Evolutionary conservation across 148 eudicot genomes (phyloP).

Genomic region (Rheum nobile): DNA sequence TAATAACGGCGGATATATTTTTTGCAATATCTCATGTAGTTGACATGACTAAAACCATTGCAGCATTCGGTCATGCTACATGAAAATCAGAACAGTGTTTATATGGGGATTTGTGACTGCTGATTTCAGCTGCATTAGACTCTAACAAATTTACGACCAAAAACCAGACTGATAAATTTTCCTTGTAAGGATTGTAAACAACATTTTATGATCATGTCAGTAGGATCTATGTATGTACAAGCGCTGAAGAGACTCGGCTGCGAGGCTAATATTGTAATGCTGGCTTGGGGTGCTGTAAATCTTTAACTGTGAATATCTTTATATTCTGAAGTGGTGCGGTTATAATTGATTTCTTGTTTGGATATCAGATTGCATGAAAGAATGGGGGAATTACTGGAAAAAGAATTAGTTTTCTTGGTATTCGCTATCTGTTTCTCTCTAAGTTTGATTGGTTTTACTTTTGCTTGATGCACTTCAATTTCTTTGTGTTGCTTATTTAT

Average conservation of each 20-base stretch:
- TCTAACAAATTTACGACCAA: too few relatives aligned
- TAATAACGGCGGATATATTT: not conserved
- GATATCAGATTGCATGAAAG: not conserved
- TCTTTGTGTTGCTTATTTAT: not conserved
- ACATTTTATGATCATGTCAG: not conserved
- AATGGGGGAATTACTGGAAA: not conserved
- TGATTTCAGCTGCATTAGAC: not conserved
- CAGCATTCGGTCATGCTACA: too few relatives aligned
- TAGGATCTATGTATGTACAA: not conserved
- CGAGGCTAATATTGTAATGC: too few relatives aligned
- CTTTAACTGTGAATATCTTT: too few relatives aligned
- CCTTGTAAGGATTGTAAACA: not conserved
- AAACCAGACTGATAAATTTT: too few relatives aligned
- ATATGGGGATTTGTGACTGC: not conserved
- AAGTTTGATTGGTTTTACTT: not conserved
- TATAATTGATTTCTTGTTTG: too few relatives aligned
- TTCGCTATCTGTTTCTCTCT: not conserved
- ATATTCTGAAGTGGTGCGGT: too few relatives aligned
- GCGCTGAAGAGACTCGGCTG: not conserved
- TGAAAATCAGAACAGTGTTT: not conserved
- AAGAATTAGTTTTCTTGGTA: not conserved
- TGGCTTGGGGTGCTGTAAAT: too few relatives aligned
- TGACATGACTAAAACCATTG: too few relatives aligned
- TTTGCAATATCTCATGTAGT: not conserved
- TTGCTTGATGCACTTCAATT: not conserved